Percentiles rank a stretch among this genome's conserved stretches.
phyloP scores from a whole-genome alignment of 1,284 basidiomycete genomes.

The Heliocybe sulcata region DNA sequence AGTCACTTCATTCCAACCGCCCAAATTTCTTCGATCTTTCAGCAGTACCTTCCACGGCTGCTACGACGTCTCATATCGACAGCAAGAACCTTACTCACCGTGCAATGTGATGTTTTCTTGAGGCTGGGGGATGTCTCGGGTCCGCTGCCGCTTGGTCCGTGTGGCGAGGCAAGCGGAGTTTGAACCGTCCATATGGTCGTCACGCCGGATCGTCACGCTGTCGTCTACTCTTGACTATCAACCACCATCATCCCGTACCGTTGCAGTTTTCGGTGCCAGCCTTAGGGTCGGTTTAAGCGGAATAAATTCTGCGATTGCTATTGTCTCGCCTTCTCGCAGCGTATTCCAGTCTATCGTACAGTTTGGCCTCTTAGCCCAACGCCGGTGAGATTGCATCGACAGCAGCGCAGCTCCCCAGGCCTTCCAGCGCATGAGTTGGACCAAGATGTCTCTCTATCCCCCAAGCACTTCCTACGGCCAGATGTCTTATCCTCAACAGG shows the following conservation, averaged over 20 bases:
- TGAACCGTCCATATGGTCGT: slow-evolving; percentile 15
- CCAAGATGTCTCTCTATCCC: slow-evolving; percentile 40
- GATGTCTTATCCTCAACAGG: slow-evolving; percentile 29
- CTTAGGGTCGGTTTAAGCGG: slow-evolving; percentile 15
- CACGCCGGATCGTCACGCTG: slow-evolving; percentile 15
- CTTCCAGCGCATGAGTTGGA: slow-evolving; percentile 1
- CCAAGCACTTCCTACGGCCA: slow-evolving; percentile 34
- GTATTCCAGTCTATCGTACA: slow-evolving; percentile 2
- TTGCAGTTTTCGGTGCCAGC: slow-evolving; percentile 11
- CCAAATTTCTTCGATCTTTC: neutral
- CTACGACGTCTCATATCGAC: neutral
- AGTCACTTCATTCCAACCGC: slow-evolving; percentile 5
- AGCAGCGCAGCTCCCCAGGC: neutral
- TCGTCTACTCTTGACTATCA: slow-evolving; percentile 38
- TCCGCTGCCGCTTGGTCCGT: neutral
- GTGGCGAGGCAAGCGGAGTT: slow-evolving; percentile 17
- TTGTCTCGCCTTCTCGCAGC: slow-evolving; percentile 12
- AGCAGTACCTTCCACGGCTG: neutral
- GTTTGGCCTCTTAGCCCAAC: neutral
- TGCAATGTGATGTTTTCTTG: neutral
- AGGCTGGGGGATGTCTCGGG: neutral
- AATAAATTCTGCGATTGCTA: slow-evolving; percentile 13
- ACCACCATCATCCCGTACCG: slow-evolving; percentile 30
- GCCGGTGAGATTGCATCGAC: slow-evolving; percentile 1
- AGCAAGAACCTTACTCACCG: neutral